phyloP scores from a whole-genome alignment of 305 asterid genomes.

The Fraxinus angustifolia region DNA sequence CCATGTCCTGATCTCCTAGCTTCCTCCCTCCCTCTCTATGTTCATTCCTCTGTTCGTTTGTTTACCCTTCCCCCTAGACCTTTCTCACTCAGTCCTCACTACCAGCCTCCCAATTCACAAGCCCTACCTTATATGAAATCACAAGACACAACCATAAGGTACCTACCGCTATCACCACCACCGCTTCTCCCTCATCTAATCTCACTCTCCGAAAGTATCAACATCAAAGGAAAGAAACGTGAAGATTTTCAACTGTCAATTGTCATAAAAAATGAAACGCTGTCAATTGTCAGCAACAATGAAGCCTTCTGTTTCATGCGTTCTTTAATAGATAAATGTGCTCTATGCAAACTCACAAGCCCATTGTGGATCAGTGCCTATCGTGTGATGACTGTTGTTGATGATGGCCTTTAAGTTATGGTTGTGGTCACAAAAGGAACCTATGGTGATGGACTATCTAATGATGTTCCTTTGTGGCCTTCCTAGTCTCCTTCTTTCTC shows the following conservation, averaged over 20 bases:
- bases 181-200: background rate
- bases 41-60: background rate
- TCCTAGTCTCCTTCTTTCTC: background rate
- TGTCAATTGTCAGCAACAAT: background rate
- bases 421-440: background rate
- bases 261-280: background rate
- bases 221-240: background rate
- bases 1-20: background rate
- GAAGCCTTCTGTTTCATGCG: background rate
- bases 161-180: background rate
- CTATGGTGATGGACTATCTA: background rate
- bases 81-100: background rate
- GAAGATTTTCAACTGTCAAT: background rate
- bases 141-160: background rate
- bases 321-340: background rate
- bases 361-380: background rate
- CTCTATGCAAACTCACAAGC: background rate
- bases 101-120: background rate
- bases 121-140: background rate
- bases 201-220: background rate
- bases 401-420: background rate
- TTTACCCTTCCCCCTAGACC: background rate
- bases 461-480: background rate
- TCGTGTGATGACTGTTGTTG: background rate
- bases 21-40: background rate